A percentile compares a stretch with the other conserved stretches of the same genome.
Evolutionary conservation across 306 rosid species (phyloP).

Genomic region (Gynostemma pentaphyllum): DNA sequence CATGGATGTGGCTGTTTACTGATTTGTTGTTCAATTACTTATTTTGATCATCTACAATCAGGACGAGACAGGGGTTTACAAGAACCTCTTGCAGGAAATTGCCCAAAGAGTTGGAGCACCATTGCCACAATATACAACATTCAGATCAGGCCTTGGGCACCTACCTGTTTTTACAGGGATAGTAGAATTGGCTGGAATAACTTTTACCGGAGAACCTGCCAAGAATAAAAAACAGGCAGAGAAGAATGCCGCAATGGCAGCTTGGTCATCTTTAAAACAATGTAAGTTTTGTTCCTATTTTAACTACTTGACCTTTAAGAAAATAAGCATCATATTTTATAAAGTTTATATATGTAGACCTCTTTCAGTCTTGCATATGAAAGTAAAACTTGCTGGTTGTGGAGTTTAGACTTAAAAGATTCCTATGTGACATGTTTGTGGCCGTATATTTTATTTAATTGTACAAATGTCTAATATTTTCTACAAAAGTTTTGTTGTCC

Average conservation of each 20-base stretch:
- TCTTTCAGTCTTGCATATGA: background rate
- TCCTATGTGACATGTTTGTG: background rate
- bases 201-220: conserved; percentile 90
- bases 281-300: conserved; percentile 30
- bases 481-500: background rate
- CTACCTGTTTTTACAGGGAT: conserved; percentile 92
- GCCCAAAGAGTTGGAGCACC: conserved; percentile 99
- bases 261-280: conserved; percentile 95
- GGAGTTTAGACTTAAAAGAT: background rate
- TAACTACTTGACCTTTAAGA: background rate
- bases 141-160: conserved; percentile 93
- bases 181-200: conserved; percentile 88
- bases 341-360: background rate
- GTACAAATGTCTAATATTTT: background rate
- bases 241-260: conserved; percentile 99
- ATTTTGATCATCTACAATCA: conserved; percentile 9
- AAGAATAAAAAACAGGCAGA: conserved; percentile 98
- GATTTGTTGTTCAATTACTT: background rate
- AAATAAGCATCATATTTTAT: background rate
- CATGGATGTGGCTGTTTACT: background rate
- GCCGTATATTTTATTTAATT: background rate
- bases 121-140: conserved; percentile 85
- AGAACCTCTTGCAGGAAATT: conserved; percentile 93
- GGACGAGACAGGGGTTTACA: conserved; percentile 99
- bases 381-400: background rate